Conservation (phyloP, 1,139 yeast genomes). For the Geotrichum klebahnii region DNA sequence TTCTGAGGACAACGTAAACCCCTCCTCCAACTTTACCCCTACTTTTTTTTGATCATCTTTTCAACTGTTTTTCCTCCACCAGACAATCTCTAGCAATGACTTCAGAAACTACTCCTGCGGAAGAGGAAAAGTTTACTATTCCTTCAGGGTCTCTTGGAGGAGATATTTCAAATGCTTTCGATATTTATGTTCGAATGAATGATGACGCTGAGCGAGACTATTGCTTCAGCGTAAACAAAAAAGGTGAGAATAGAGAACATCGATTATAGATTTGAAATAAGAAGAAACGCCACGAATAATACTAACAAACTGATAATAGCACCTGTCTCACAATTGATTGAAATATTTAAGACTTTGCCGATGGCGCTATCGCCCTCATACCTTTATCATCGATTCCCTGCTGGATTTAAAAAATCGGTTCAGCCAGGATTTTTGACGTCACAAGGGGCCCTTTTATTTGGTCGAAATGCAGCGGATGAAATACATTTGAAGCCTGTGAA, state of each 20-base stretch:
- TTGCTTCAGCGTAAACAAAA: slow-evolving; percentile 67
- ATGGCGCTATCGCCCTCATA: slow-evolving; percentile 74
- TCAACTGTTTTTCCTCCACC: too few relatives aligned
- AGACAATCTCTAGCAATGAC: too few relatives aligned
- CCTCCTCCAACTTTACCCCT: too few relatives aligned
- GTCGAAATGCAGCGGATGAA: slow-evolving; percentile 50
- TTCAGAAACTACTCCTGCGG: not conserved
- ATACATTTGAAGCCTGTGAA: slow-evolving; percentile 47
- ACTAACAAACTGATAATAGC: slow-evolving; percentile 8
- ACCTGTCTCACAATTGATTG: slow-evolving; percentile 54
- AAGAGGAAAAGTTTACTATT: not conserved
- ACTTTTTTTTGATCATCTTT: too few relatives aligned
- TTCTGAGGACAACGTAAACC: too few relatives aligned
- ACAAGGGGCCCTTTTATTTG: slow-evolving; percentile 74
- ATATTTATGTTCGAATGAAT: slow-evolving; percentile 78
- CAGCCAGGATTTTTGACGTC: slow-evolving; percentile 83
- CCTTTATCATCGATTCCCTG: slow-evolving; percentile 62
- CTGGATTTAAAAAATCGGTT: slow-evolving; percentile 61
- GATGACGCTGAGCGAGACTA: slow-evolving; percentile 83
- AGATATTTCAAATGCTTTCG: slow-evolving; percentile 38
- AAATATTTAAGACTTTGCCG: slow-evolving; percentile 63
- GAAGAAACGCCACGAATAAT: too few relatives aligned
- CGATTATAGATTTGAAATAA: too few relatives aligned
- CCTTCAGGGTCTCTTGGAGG: slow-evolving; percentile 12
- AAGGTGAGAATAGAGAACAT: slow-evolving; percentile 36